phyloP scores from a whole-genome alignment of 2,329 filamentous ascomycete genomes.

The Exserohilum rostratum region DNA sequence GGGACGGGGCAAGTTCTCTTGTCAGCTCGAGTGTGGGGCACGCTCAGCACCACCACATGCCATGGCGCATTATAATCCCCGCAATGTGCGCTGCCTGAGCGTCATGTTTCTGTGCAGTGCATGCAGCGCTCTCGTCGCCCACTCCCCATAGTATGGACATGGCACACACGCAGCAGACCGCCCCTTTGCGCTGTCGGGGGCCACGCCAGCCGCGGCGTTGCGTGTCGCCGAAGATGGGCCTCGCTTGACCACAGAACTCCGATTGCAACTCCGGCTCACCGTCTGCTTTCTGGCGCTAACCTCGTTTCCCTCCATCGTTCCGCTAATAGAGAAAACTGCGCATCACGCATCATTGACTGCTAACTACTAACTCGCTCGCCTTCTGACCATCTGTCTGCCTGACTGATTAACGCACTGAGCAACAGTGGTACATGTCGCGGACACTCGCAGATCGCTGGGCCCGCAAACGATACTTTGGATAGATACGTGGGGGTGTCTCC shows the following conservation, averaged over 20 bases:
- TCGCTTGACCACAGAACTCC: constrained; percentile 23
- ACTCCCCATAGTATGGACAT: no score
- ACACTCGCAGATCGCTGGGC: constrained; percentile 59
- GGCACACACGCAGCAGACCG: no score
- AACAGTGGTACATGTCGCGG: constrained; percentile 58
- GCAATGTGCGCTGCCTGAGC: not conserved
- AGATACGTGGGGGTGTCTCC: constrained; percentile 27
- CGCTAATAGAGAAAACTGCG: constrained; percentile 27
- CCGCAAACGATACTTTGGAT: constrained; percentile 54
- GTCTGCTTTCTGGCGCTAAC: constrained; percentile 23
- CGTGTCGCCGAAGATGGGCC: constrained; percentile 15
- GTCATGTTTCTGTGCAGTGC: not conserved
- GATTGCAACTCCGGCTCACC: constrained; percentile 19
- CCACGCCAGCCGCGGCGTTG: not conserved
- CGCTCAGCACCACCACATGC: constrained; percentile 4
- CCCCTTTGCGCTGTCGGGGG: no score
- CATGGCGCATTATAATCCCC: constrained; percentile 6
- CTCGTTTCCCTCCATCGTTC: constrained; percentile 12
- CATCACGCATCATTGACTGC: constrained; percentile 17
- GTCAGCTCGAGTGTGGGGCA: constrained; percentile 8
- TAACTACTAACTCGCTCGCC: not conserved
- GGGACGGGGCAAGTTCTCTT: not conserved
- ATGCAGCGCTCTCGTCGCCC: no score
- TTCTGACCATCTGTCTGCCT: constrained; percentile 1
- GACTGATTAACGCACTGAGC: not conserved